Base-by-base conservation (phyloP, 1,284 basidiomycete genomes). In the Cutaneotrichosporon arboriforme region DNA sequence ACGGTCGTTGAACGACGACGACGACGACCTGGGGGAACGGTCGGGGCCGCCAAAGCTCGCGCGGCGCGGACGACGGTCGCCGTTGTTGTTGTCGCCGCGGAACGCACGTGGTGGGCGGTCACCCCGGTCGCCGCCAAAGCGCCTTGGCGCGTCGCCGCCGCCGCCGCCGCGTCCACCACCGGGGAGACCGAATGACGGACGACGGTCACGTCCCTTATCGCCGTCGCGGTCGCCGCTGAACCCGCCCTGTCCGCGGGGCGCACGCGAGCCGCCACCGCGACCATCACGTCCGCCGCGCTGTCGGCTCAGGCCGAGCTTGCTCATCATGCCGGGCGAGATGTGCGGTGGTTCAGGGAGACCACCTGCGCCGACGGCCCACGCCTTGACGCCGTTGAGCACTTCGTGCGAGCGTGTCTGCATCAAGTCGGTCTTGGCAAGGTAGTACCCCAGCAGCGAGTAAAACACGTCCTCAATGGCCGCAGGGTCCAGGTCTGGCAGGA, bases 361-460 rank as follows among this genome's bases (percentile, higher is more conserved):
- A 39, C 77, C 77, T 5, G 78, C 80, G 36, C 78, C 77, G 15
- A 68, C 77, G 0, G 84, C 71, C 90, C 89, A 93, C 34, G 78
- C 74, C 68, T 84, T 82, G 52, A 84, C 73, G 8, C 84, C 86
- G 34, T 83, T 76, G 18, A 86, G 59, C 46, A 90, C 72, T n/a
- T 76, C 77, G 20, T 58, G 46, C 2, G 48, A 21, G 2, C 58
- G 64, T 2, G 79, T 65, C 21, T 83, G 78, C 46, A 90, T 64
- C 22, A 84, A 78, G 8, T 68, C 67, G 0, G 75, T 53, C 63
- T 83, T 83, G 46, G 78, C 69, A 44, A 83, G 60, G 74, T 92
- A 93, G 77, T 84, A 93, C 0, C 90, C 90, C 13, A 92, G 72
- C 49, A 87, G 69, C 8, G 86, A 84, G 21, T 80, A 77, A 67